These are phyloP conservation scores for Hymenoscyphus linearis DNA, from an alignment of 2,329 filamentous ascomycete species.

Conservation along the genomic window DNA sequence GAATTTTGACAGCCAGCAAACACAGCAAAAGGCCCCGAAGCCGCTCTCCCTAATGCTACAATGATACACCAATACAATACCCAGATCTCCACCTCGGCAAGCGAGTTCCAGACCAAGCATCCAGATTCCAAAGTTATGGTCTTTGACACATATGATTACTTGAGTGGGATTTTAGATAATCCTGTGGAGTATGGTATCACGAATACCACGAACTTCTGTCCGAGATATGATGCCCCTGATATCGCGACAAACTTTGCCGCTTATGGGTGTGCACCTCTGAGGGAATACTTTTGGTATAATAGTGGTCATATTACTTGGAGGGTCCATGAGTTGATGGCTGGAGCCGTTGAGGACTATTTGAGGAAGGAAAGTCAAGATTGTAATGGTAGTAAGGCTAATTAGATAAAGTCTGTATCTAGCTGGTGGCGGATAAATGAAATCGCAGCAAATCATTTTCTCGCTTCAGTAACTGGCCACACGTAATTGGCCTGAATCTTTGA, in stretches of 20 bases:
- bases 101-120: conserved; percentile 22
- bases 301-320: conserved; percentile 41
- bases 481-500: no score
- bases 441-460: no score
- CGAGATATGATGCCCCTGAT: conserved; percentile 41
- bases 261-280: conserved; percentile 41
- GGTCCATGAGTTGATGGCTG: conserved; percentile 37
- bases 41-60: conserved; percentile 40
- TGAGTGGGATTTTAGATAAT: conserved; percentile 40
- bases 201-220: conserved; percentile 42
- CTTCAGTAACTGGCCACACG: no score
- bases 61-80: conserved; percentile 42
- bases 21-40: conserved; percentile 27
- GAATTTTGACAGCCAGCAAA: conserved; percentile 16
- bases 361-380: background rate
- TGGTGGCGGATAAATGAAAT: no score
- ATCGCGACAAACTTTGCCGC: conserved; percentile 37
- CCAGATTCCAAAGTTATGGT: conserved; percentile 35
- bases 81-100: conserved; percentile 29
- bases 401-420: no score
- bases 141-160: conserved; percentile 40
- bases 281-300: conserved; percentile 45
- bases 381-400: background rate
- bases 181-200: conserved; percentile 38
- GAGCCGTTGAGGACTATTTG: conserved; percentile 22